A percentile compares a stretch with the other conserved stretches of the same genome.
Conservation (phyloP, 768 basidiomycete species). For the Udeniomyces megalosporus region DNA sequence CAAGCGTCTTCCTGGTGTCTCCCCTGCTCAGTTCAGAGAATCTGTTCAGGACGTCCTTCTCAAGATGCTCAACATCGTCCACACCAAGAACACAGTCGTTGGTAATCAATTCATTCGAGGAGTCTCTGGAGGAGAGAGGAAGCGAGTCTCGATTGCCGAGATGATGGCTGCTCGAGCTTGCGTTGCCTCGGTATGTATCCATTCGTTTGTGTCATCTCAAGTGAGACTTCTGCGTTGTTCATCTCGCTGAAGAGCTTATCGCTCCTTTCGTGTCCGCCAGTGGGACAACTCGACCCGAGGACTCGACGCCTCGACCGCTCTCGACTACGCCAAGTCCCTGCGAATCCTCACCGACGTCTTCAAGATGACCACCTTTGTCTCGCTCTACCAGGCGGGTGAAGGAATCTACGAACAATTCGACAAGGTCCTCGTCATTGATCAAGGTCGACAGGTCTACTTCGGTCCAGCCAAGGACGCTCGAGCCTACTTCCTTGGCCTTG, state of each 20-base stretch:
- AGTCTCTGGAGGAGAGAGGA: conserved; percentile 36
- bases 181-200: too few species aligned
- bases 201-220: too few species aligned
- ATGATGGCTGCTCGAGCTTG: conserved; percentile 29
- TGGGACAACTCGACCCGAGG: conserved; percentile 49
- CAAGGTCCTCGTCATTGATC: conserved; percentile 65
- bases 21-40: conserved; percentile 25
- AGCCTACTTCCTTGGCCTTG: conserved; percentile 58
- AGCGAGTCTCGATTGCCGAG: conserved; percentile 36
- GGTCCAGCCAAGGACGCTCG: conserved; percentile 42
- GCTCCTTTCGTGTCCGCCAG: too few species aligned
- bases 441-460: conserved; percentile 39
- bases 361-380: conserved; percentile 55
- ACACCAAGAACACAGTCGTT: conserved; percentile 33
- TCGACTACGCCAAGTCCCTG: conserved; percentile 66
- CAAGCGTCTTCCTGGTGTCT: conserved; percentile 30
- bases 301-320: conserved; percentile 56
- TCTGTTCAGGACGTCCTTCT: conserved; percentile 34
- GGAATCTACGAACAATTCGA: conserved; percentile 46
- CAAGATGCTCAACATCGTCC: conserved; percentile 40
- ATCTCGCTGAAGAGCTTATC: too few species aligned
- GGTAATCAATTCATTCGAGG: conserved; percentile 32
- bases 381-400: conserved; percentile 64
- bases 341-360: conserved; percentile 71
- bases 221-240: not conserved